Base-by-base conservation (phyloP, 257 asterid species). In the Przewalskia tangutica region DNA sequence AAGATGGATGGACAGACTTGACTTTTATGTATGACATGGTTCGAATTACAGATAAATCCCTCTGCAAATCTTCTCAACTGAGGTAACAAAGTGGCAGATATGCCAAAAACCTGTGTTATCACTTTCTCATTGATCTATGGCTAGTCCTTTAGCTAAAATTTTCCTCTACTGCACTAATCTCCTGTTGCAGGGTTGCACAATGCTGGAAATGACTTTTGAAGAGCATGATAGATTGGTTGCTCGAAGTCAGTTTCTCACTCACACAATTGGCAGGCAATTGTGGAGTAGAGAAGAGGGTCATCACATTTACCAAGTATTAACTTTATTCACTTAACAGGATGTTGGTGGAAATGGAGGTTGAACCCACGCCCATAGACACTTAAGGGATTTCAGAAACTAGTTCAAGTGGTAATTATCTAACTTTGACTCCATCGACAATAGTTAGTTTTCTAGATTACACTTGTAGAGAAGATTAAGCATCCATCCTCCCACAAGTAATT, bases 171-270 rank as follows among this genome's bases (percentile, higher is more conserved):
- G 7, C 32, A 56, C 8, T 1, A 10, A 17, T 32, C 23, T 75
- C 1, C 32, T 38, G 42, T 18, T 50, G 78, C 88, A 95, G 98
- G 99, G 98, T 36, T 95, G 99, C 90, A 91, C 71, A 59, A 93
- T 93, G 97, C 81, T 90, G 89, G 98, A 92, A 86, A 95, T 95
- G 97, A 83, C 88, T 14, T 95, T 98, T 77, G 97, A 93, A 87
- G 97, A 92, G 85, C 98, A 95, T 60, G 99, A 92, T 78, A 84
- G 84, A 82, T 83, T 92, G 77, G 88, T 97, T 36, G 97, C 98
- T 20, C 87, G 86, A 77, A 93, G 92, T 77, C 99, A 95, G 79
- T 92, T 95, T 85, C 89, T 95, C 51, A 93, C 99, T 48, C 99
- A 93, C 90, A 85, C 93, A 23, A 84, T 95, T 82, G 99, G 99